These are phyloP conservation scores for Tricholoma hemisulphureum DNA, from an alignment of 768 basidiomycete species.

Conservation along the genomic window DNA sequence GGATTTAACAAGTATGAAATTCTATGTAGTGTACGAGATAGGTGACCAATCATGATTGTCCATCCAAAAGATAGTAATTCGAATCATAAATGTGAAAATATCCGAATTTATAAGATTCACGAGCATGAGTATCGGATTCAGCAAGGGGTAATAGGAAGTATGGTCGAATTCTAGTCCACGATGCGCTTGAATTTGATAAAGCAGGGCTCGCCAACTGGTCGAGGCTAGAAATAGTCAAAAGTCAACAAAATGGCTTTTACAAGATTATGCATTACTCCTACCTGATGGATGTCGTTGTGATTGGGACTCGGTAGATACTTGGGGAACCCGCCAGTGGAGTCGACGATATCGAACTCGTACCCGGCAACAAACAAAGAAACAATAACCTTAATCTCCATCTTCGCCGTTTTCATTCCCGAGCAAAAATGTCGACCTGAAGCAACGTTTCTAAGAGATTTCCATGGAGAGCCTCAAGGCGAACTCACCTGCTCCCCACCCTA, in stretches of 20 bases:
- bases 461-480: background rate
- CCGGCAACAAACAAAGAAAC: conserved; percentile 32
- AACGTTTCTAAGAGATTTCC: background rate
- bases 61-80: no score
- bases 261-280: conserved; percentile 2
- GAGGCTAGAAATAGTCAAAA: background rate
- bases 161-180: no score
- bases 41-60: no score
- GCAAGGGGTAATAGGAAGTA: no score
- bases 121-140: no score
- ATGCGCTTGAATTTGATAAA: background rate
- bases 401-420: conserved; percentile 38
- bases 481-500: conserved; percentile 43
- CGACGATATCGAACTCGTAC: conserved; percentile 37
- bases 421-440: conserved; percentile 42
- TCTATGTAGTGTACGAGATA: no score
- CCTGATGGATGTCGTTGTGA: conserved; percentile 33
- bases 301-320: conserved; percentile 27
- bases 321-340: conserved; percentile 27
- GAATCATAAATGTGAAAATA: no score
- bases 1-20: no score
- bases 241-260: background rate
- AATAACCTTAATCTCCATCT: conserved; percentile 38
- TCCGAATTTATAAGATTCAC: no score
- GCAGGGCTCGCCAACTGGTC: background rate